phyloP scores from a whole-genome alignment of 2,329 filamentous ascomycete species.

The Colletotrichum camelliae region DNA sequence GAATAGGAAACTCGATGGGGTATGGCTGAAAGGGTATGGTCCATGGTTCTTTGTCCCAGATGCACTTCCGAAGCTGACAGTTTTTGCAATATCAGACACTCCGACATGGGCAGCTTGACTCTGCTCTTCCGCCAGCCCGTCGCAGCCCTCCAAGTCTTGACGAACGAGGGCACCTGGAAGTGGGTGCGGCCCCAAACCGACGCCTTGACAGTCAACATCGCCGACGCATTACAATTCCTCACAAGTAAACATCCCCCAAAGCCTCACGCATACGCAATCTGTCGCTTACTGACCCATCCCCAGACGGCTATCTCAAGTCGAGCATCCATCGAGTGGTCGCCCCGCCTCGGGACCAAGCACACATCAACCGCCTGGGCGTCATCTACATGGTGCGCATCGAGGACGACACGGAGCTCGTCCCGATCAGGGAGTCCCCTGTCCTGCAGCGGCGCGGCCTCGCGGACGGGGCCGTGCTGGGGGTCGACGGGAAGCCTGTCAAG shows the following conservation, averaged over 20 bases:
- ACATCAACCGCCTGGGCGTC: conserved; percentile 46
- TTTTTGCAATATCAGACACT: conserved; percentile 40
- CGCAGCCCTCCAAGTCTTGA: conserved; percentile 54
- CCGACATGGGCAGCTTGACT: conserved; percentile 57
- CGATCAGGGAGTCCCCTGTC: conserved; percentile 30
- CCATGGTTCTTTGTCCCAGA: not conserved
- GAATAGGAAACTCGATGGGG: conserved; percentile 42
- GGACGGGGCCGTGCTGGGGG: conserved; percentile 19
- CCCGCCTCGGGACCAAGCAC: conserved; percentile 37
- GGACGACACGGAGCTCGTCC: conserved; percentile 31
- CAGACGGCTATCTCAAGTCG: conserved; percentile 39
- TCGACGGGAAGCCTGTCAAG: conserved; percentile 28
- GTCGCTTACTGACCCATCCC: not conserved
- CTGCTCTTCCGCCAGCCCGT: conserved; percentile 62
- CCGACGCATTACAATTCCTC: conserved; percentile 49
- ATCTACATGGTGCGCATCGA: conserved; percentile 51
- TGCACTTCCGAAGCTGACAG: not conserved
- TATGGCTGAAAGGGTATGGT: conserved; percentile 25
- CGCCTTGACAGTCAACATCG: conserved; percentile 53
- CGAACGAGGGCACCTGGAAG: conserved; percentile 44
- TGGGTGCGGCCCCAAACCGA: conserved; percentile 30
- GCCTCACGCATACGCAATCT: not conserved
- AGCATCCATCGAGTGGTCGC: conserved; percentile 37
- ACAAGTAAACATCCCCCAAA: conserved; percentile 33
- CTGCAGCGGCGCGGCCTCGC: conserved; percentile 35